A percentile compares a stretch with the other conserved stretches of the same genome.
Conservation (phyloP, 352 stramenopile species). For the Phytophthora colocasiae region DNA sequence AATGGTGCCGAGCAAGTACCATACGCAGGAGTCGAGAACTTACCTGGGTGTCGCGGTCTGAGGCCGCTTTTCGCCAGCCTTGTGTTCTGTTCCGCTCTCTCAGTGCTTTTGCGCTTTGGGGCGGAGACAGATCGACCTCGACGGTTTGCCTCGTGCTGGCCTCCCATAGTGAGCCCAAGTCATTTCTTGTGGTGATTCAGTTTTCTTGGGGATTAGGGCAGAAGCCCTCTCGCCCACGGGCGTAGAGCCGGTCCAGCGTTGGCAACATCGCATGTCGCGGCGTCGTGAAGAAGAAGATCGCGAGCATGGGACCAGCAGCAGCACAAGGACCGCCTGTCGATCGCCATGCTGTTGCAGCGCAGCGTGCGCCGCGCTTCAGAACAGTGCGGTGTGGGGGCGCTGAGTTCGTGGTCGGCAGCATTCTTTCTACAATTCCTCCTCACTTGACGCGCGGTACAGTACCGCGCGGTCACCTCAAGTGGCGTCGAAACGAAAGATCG, state of each 20-base stretch:
- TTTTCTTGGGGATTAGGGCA: conserved; percentile 43
- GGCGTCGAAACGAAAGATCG: conserved; percentile 30
- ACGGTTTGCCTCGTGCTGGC: conserved; percentile 20
- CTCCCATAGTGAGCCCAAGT: conserved; percentile 37
- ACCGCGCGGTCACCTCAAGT: conserved; percentile 24
- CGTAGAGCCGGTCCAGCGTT: conserved; percentile 25
- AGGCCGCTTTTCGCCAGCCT: conserved; percentile 9
- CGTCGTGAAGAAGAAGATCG: conserved; percentile 37
- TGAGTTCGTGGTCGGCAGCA: conserved; percentile 2
- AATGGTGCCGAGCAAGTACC: conserved; percentile 8
- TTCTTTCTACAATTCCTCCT: conserved; percentile 41
- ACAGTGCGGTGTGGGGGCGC: not conserved
- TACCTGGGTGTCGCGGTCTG: conserved; percentile 34
- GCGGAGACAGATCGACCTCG: conserved; percentile 38
- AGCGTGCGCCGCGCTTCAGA: not conserved
- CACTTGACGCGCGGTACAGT: conserved; percentile 26
- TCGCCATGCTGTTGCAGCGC: conserved; percentile 1
- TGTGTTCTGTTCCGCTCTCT: conserved; percentile 34
- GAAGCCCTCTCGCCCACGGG: conserved; percentile 16
- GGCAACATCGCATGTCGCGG: conserved; percentile 42
- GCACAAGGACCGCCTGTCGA: conserved; percentile 14
- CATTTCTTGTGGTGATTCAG: conserved; percentile 32
- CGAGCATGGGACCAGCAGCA: conserved; percentile 22
- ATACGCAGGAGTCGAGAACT: conserved; percentile 8
- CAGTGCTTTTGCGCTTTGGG: conserved; percentile 37